A percentile compares a stretch with the other conserved stretches of the same genome.
Evolutionary conservation across 345 rosid species (phyloP).

Genomic region (Arabis hirsuta): DNA sequence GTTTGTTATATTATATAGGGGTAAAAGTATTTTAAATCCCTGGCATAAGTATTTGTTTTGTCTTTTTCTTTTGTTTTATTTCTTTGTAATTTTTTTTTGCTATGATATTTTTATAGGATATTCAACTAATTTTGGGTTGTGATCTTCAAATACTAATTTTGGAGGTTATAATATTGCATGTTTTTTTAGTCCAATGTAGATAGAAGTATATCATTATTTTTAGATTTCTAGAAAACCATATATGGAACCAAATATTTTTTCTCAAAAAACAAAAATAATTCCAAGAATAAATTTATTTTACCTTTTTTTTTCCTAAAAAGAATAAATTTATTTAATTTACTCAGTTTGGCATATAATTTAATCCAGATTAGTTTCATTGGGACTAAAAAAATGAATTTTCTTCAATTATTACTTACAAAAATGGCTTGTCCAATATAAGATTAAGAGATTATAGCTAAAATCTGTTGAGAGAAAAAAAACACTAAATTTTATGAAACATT

Average conservation of each 20-base stretch:
- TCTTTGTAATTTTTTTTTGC: slow-evolving; percentile 19
- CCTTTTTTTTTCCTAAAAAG: too few relatives aligned
- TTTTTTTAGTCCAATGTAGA: background rate
- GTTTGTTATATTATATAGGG: slow-evolving; percentile 24
- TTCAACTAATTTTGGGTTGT: too few relatives aligned
- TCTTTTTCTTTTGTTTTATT: background rate
- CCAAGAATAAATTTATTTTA: background rate
- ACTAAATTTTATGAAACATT: slow-evolving; percentile 8
- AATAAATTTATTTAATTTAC: background rate
- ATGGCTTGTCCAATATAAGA: slow-evolving; percentile 29
- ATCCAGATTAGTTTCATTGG: background rate
- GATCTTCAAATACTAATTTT: background rate
- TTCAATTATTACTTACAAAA: background rate
- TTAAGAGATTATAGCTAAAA: background rate
- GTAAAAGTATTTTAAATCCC: slow-evolving; percentile 15
- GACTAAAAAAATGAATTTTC: background rate
- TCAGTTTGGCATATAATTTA: slow-evolving; percentile 5
- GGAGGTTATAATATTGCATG: background rate
- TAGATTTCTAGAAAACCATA: background rate
- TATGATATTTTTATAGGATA: too few relatives aligned
- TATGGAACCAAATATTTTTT: background rate
- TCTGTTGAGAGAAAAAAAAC: background rate
- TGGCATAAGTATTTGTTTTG: slow-evolving; percentile 9
- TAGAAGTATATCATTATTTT: background rate
- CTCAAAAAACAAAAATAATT: background rate